phyloP scores from a whole-genome alignment of 2,329 filamentous ascomycete species.

The Parastagonospora nodorum region DNA sequence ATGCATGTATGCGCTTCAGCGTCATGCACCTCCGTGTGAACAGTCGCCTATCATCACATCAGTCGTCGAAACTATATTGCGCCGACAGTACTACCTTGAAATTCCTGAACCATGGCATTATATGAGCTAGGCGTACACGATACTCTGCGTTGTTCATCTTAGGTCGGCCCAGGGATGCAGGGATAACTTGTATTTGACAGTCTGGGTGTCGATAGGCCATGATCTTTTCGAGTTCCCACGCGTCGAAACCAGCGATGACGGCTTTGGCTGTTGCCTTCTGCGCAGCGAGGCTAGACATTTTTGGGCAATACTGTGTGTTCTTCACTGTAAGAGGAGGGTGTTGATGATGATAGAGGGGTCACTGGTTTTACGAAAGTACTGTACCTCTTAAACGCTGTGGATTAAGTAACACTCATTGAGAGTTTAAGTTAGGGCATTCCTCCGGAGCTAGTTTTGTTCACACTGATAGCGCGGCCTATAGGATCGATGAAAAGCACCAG shows the following conservation, averaged over 20 bases:
- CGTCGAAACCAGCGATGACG: conserved; percentile 8
- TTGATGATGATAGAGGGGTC: too few species aligned
- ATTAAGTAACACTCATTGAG: too few species aligned
- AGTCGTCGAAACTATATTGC: not conserved
- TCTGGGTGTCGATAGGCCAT: conserved; percentile 5
- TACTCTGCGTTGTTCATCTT: conserved; percentile 7
- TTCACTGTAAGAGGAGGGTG: too few species aligned
- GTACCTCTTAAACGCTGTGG: too few species aligned
- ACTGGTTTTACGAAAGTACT: too few species aligned
- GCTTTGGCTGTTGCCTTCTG: conserved; percentile 5
- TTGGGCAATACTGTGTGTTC: not conserved
- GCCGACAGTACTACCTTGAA: conserved; percentile 4
- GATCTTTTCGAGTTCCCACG: conserved; percentile 6
- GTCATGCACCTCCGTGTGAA: conserved; percentile 3
- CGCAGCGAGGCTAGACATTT: conserved; percentile 1
- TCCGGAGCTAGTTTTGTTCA: too few species aligned
- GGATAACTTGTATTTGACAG: conserved; percentile 4
- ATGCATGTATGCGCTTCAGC: conserved; percentile 2
- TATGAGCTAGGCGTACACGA: not conserved
- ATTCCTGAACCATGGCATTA: conserved; percentile 3
- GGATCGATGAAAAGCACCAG: too few species aligned
- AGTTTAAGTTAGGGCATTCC: too few species aligned
- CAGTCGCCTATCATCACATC: not conserved
- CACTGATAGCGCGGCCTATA: too few species aligned
- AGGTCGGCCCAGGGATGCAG: conserved; percentile 3